A percentile compares a stretch with the other conserved stretches of the same genome.
phyloP scores from a whole-genome alignment of 495 filamentous ascomycete species.

The Cercophora newfieldiana region DNA sequence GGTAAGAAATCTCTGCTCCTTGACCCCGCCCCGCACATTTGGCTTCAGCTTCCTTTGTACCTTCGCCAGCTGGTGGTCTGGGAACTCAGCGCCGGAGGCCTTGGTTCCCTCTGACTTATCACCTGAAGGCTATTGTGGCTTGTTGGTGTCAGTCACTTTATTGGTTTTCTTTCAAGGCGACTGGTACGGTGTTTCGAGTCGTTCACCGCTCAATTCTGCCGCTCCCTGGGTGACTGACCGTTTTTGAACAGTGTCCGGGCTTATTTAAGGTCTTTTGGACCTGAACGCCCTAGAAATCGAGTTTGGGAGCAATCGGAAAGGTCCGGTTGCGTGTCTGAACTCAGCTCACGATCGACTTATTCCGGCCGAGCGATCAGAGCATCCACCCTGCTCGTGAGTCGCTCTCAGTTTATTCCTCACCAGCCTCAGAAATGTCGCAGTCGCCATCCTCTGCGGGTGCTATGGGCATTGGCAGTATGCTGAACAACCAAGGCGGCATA shows the following conservation, averaged over 20 bases:
- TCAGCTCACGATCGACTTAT: neutral
- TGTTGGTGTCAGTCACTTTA: slow-evolving; percentile 19
- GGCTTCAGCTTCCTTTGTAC: neutral
- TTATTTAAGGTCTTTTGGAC: slow-evolving; percentile 10
- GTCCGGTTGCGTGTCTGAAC: neutral
- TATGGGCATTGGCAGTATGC: slow-evolving; percentile 41
- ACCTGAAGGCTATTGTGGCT: slow-evolving; percentile 18
- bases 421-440: slow-evolving; percentile 33
- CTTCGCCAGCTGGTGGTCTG: neutral
- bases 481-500: slow-evolving; percentile 36
- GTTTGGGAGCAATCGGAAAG: neutral
- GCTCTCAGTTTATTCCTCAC: neutral
- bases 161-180: slow-evolving; percentile 10
- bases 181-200: slow-evolving; percentile 16
- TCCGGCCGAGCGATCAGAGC: slow-evolving; percentile 6
- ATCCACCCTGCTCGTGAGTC: slow-evolving; percentile 14
- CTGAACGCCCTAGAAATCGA: neutral
- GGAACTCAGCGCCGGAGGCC: neutral
- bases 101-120: slow-evolving; percentile 1
- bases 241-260: neutral
- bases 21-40: slow-evolving; percentile 3
- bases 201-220: slow-evolving; percentile 26
- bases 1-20: slow-evolving; percentile 16
- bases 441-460: slow-evolving; percentile 36
- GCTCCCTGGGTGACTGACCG: slow-evolving; percentile 3